Evolutionary conservation across 257 asterid genomes (phyloP), one percentile per base, ranked within the genome.

Genomic region (Echites panduratus): DNA sequence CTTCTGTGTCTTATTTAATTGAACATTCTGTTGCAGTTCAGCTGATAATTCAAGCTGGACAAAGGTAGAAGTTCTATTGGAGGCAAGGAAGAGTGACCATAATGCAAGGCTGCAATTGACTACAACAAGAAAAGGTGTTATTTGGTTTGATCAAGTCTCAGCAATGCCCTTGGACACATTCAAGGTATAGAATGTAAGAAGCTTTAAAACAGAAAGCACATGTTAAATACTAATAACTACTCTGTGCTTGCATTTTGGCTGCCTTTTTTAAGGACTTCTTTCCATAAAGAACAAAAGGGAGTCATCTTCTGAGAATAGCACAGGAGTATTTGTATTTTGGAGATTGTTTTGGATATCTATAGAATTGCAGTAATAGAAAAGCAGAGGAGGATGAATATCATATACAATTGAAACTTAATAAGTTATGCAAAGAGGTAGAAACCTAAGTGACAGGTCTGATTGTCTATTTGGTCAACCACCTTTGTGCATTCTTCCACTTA

Each of bases 131-230:
- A 87, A 86, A 74, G 93, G 96, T 70, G 90, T 89, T 73, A 73
- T 91, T 77, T 94, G 98, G 98, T 88, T 91, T 40, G 98, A 94
- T 81, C 98, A 94, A 87, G 96, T 94, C 45, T 94, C 98, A 32
- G 80, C 91, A 70, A 91, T 91, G 96, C 98, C 97, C 76, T 74
- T 87, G 64, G 96, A 91, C 70, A 94, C 98, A 24, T 88, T 84
- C 78, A 94, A 91, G 94, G 98, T 91, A 71, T 65, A 76, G 56
- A 70, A 22, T 19, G n/a, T 43, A 19, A 19, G 24, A 17, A 61
- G 4, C 0, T 17, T 12, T 35, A 24, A 58, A 44, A 41, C 5
- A 13, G 11, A 58, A 13, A 26, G 17, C 35, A 26, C 41, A 27
- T 49, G n/a, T 14, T 4, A 16, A 50, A 50, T 50, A 26, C 12